Evolutionary conservation across 192 early-diverging fungal genomes (phyloP), one percentile per base, ranked within the genome.

Genomic region (Coemansia sp.): DNA sequence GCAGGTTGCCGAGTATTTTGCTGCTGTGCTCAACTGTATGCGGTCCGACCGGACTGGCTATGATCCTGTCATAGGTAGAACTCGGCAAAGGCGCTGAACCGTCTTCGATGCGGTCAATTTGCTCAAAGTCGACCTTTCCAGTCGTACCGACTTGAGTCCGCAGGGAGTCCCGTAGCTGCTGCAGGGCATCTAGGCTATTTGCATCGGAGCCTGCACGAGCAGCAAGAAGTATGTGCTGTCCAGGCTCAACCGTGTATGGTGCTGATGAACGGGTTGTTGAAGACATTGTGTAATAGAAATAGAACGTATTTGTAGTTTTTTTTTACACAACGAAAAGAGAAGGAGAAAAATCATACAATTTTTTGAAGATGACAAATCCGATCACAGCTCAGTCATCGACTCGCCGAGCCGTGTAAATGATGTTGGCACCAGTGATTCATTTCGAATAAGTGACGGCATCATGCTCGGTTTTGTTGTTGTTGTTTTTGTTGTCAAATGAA

Each of bases 111-210:
- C 92, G 78, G 62, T 95, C 92, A 10, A 92, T 67, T 58, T 90
- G 89, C 76, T 95, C 93, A 86, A 95, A 95, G 33, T 82, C 78
- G 10, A 93, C 86, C 15, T 59, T 73, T 7, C 86, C 90, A 17
- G 62, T 30, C 30, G 71, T 80, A 30, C 86, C 87, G 12, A 82
- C 76, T 37, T 80, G 78, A 15, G 71, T 64, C 11, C 69, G 53
- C 39, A 86, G 70, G 34, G 83, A 53, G 48, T 75, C 64, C 15
- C 80, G 67, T 37, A 73, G 62, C 78, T 64, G 53, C 64, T 80
- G 71, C 41, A 74, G 59, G 1, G 65, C 40, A 17, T 61, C 69
- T 15, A 71, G 45, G 57, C 64, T 71, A 15, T 61, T 42, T 9
- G 74, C 57, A 5, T 58, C 64, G 24, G 68, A 38, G 49, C 65